These are phyloP conservation scores for Silene vulgaris DNA, from an alignment of 179 eudicot species.

Conservation along the genomic window DNA sequence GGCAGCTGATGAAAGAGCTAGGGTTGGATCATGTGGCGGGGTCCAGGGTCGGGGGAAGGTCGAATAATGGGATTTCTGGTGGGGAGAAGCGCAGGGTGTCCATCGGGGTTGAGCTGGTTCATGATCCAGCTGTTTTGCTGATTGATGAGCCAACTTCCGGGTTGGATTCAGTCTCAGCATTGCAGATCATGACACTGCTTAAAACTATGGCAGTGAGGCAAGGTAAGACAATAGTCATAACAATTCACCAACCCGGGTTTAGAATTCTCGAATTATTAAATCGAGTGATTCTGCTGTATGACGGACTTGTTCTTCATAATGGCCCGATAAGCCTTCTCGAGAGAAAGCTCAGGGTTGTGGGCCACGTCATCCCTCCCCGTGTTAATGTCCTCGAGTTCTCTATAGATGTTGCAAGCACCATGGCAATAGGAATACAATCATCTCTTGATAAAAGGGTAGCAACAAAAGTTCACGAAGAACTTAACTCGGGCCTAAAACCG, in stretches of 20 bases:
- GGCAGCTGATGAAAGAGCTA: conserved; percentile 52
- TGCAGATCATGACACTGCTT: conserved; percentile 56
- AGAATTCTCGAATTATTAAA: conserved; percentile 66
- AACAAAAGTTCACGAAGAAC: conserved; percentile 5
- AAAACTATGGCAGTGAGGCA: conserved; percentile 50
- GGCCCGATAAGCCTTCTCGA: conserved; percentile 58
- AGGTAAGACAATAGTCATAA: conserved; percentile 64
- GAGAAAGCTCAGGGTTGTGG: conserved; percentile 44
- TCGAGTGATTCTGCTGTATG: conserved; percentile 50
- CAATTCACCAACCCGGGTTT: conserved; percentile 84
- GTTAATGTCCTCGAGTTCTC: conserved; percentile 80
- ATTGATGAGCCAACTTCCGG: conserved; percentile 92
- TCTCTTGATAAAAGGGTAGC: conserved; percentile 22
- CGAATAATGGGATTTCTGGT: conserved; percentile 68
- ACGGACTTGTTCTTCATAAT: conserved; percentile 61
- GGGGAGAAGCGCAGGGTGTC: conserved; percentile 80
- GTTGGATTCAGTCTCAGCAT: conserved; percentile 73
- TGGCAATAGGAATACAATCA: conserved; percentile 34
- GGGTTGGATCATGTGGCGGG: conserved; percentile 51
- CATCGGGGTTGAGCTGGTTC: conserved; percentile 78
- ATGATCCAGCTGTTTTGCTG: conserved; percentile 58
- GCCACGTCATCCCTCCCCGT: conserved; percentile 52
- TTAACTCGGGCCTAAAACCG: background rate
- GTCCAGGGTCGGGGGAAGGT: conserved; percentile 55
- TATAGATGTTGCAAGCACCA: conserved; percentile 49